Base-by-base conservation (phyloP, 169 alveolate genomes). In the Babesia ovis region DNA sequence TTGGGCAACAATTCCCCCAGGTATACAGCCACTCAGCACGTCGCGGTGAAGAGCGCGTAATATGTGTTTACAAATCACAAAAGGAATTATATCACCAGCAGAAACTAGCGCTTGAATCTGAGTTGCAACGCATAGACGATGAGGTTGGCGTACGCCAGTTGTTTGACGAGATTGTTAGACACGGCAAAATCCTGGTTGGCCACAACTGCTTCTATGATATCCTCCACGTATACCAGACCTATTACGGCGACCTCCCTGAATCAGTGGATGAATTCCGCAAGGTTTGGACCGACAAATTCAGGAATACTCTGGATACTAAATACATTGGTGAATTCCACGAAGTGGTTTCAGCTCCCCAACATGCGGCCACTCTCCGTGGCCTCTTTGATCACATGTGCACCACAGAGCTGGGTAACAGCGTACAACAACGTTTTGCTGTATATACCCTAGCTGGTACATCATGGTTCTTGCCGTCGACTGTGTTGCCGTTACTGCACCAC, bases 131-230 rank as follows among this genome's bases (percentile, higher is more conserved):
- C 37, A 79, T 87, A 32, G 85, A 89, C 48, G 77, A 77, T 68
- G 77, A 82, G 22, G 75, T 90, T n/a, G 96, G 96, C 29, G 92
- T 91, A 42, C 80, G 96, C 23, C 57, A 73, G 73, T 80, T 92
- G 37, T 69, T 92, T 37, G 96, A 92, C 66, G 93, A 71, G 57
- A 79, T 91, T 14, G 55, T 86, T 23, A 64, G 68, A 62, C 35
- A 70, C 57, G 64, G 68, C 34, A 90, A 90, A 58, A 77, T 91
- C 23, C 67, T 92, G 2, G 92, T 90, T 6, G 96, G 96, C 48
- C 96, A 92, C 83, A 91, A 91, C 84, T 92, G 96, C 57, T 92
- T 92, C 72, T 91, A 91, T 68, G 96, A 92, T 67, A 68, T 92
- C 45, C 66, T 92, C 51, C 96, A 92, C 72, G 68, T 92, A 58